A percentile compares a stretch with the other conserved stretches of the same genome.
Evolutionary conservation across 2,329 filamentous ascomycete species (phyloP).

Genomic region (Fusarium tricinctum): DNA sequence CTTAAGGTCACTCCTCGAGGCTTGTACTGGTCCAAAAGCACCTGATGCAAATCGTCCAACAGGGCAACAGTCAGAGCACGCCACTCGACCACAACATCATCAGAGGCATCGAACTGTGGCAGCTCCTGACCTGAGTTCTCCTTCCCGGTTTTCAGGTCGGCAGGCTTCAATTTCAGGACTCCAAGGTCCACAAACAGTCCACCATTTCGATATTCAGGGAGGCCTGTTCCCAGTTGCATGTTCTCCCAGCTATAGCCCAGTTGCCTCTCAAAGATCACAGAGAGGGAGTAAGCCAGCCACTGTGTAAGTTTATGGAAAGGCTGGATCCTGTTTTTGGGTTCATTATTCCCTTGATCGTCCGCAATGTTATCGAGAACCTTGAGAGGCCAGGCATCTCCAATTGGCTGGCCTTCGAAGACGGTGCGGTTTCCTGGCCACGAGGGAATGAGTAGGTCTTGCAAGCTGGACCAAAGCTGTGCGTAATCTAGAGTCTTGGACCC

Average conservation of each 20-base stretch:
- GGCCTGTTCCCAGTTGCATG: conserved; percentile 71
- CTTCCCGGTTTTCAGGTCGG: conserved; percentile 58
- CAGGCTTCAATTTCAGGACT: conserved; percentile 65
- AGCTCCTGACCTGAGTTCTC: conserved; percentile 59
- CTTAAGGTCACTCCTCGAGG: conserved; percentile 51
- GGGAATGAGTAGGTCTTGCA: conserved; percentile 61
- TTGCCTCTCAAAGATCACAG: conserved; percentile 71
- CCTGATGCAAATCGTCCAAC: conserved; percentile 63
- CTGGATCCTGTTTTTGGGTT: conserved; percentile 54
- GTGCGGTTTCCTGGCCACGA: conserved; percentile 69
- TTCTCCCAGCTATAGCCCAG: conserved; percentile 67
- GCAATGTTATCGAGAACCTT: conserved; percentile 38
- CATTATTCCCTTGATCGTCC: neutral
- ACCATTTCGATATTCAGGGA: conserved; percentile 81
- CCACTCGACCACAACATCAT: conserved; percentile 74
- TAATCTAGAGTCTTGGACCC: conserved; percentile 6
- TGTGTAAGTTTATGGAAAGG: conserved; percentile 76
- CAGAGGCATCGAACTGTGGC: conserved; percentile 66
- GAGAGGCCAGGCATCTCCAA: conserved; percentile 67
- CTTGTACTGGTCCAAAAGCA: conserved; percentile 49
- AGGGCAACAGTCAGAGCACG: conserved; percentile 70
- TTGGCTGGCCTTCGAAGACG: conserved; percentile 56
- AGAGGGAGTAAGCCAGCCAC: conserved; percentile 80
- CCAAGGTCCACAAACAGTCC: conserved; percentile 75
- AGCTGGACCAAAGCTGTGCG: conserved; percentile 57